Conservation (phyloP, 1,284 basidiomycete genomes). For the Cutaneotrichosporon mucoides region DNA sequence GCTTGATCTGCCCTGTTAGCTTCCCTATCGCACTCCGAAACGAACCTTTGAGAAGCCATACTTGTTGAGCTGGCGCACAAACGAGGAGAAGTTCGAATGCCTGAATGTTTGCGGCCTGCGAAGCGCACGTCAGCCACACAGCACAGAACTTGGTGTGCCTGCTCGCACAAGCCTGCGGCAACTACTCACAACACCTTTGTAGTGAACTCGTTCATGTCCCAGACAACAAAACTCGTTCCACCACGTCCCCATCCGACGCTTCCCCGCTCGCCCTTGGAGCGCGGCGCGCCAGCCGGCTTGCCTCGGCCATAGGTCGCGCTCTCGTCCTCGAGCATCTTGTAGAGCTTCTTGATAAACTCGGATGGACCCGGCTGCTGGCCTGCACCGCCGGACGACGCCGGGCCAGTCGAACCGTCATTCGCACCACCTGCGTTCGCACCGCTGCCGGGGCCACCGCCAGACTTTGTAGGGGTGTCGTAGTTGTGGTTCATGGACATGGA, state of each 20-base stretch:
- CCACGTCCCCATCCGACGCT: conserved; percentile 74
- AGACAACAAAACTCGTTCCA: conserved; percentile 90
- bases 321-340: conserved; percentile 60
- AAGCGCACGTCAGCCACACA: not conserved
- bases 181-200: conserved; percentile 67
- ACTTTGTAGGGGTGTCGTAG: not conserved
- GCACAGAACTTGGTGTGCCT: not conserved
- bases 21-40: not conserved
- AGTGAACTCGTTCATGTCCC: conserved; percentile 98
- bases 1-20: conserved; percentile 35
- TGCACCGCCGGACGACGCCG: not conserved
- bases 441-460: conserved; percentile 1
- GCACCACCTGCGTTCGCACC: not conserved
- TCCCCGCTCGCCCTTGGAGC: conserved; percentile 32
- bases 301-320: conserved; percentile 36
- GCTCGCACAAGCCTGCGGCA: not conserved
- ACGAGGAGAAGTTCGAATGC: conserved; percentile 93
- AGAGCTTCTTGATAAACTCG: conserved; percentile 95
- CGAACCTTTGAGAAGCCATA: conserved; percentile 94
- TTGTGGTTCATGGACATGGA: not conserved
- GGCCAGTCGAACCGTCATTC: not conserved
- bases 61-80: conserved; percentile 94
- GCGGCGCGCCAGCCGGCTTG: conserved; percentile 26
- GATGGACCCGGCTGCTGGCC: conserved; percentile 38
- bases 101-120: conserved; percentile 80